Evolutionary conservation across 805 yeast genomes (phyloP).

Genomic region (Kazachstania africana): DNA sequence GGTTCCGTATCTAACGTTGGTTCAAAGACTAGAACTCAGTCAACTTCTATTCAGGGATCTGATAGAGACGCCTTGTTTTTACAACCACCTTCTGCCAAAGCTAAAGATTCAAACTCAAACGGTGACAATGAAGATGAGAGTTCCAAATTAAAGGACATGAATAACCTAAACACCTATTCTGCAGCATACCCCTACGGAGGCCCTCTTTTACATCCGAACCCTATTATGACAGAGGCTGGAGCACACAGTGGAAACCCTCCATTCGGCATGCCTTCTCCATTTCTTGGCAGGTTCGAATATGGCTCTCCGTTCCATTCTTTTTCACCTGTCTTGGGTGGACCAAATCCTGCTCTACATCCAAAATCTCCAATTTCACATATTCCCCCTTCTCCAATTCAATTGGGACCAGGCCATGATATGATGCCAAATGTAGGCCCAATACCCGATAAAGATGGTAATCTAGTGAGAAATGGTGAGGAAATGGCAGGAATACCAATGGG

Average conservation of each 20-base stretch:
- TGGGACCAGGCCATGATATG: conserved; percentile 4
- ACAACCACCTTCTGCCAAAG: conserved; percentile 1
- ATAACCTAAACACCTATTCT: conserved; percentile 15
- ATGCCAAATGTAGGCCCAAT: background rate
- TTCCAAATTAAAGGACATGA: conserved; percentile 4
- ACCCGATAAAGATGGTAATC: background rate
- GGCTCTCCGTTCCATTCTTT: conserved; percentile 25
- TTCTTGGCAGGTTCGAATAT: conserved; percentile 24
- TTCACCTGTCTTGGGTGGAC: conserved; percentile 21
- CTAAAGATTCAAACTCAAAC: background rate
- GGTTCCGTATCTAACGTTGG: conserved; percentile 6
- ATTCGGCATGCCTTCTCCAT: conserved; percentile 22
- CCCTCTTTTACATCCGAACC: conserved; percentile 22
- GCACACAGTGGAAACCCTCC: conserved; percentile 8
- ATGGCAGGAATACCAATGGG: conserved; percentile 1
- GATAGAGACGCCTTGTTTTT: conserved; percentile 9
- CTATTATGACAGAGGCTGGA: conserved; percentile 17
- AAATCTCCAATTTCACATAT: conserved; percentile 12
- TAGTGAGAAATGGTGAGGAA: background rate
- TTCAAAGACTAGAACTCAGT: conserved; percentile 18
- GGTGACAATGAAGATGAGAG: conserved; percentile 8
- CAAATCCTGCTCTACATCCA: conserved; percentile 15
- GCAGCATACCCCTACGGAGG: conserved; percentile 27
- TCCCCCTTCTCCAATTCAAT: conserved; percentile 10
- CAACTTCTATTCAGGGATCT: conserved; percentile 18